phyloP scores from a whole-genome alignment of 2,329 filamentous ascomycete species.

The Pseudogymnoascus sp. region DNA sequence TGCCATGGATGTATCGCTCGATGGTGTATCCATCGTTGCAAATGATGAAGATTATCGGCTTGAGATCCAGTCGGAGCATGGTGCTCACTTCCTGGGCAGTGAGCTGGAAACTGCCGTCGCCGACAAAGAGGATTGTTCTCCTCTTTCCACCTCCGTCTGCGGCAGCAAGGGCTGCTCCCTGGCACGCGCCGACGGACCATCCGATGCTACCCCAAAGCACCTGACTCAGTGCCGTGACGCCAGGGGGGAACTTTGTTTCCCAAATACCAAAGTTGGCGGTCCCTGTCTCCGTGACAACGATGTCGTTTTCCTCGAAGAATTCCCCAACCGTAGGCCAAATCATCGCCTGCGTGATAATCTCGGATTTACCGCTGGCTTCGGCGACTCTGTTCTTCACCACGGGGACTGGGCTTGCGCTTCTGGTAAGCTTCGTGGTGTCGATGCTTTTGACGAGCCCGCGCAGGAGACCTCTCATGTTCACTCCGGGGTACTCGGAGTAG shows the following conservation, averaged over 20 bases:
- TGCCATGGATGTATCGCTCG: conserved; percentile 80
- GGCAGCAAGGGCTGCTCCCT: conserved; percentile 65
- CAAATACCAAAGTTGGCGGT: conserved; percentile 84
- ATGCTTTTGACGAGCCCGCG: conserved; percentile 56
- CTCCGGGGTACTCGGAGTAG: conserved; percentile 69
- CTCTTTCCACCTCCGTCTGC: conserved; percentile 46
- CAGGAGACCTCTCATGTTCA: conserved; percentile 72
- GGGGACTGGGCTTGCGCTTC: conserved; percentile 35
- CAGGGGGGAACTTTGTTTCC: conserved; percentile 69
- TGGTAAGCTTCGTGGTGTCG: conserved; percentile 44
- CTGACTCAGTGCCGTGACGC: conserved; percentile 74
- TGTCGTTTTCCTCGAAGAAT: conserved; percentile 63
- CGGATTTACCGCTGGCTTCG: conserved; percentile 31
- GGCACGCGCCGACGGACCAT: conserved; percentile 52
- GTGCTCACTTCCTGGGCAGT: conserved; percentile 78
- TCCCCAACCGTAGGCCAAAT: conserved; percentile 70
- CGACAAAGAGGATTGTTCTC: conserved; percentile 76
- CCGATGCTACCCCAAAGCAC: conserved; percentile 65
- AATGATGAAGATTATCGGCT: conserved; percentile 75
- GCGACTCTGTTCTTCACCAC: conserved; percentile 45
- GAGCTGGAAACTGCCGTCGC: conserved; percentile 79
- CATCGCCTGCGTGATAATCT: conserved; percentile 58
- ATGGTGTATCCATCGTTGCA: conserved; percentile 88
- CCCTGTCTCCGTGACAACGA: conserved; percentile 79
- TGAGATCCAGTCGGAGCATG: conserved; percentile 67